Percentiles rank a stretch among this genome's conserved stretches.
phyloP scores from a whole-genome alignment of 1,284 basidiomycete species.

The Xanthoconium separans region DNA sequence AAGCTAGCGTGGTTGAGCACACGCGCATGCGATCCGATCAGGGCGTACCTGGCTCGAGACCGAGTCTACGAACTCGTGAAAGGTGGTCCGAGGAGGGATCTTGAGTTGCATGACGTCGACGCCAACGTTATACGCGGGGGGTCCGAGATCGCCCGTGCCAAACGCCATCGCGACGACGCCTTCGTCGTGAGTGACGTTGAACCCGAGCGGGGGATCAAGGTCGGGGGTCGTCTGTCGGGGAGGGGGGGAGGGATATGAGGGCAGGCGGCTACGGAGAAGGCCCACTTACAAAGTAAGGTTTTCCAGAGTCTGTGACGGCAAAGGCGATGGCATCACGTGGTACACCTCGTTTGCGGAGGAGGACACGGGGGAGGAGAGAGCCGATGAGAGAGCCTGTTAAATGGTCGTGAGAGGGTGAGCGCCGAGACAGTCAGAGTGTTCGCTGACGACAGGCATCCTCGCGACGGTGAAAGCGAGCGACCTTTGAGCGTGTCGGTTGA shows the following conservation, averaged over 20 bases:
- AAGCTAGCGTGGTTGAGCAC: conserved; percentile 42
- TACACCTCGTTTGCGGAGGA: conserved; percentile 58
- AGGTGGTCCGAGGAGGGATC: conserved; percentile 55
- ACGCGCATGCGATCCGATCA: background rate
- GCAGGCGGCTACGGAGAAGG: background rate
- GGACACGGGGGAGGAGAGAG: conserved; percentile 60
- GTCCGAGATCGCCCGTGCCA: conserved; percentile 49
- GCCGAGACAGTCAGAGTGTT: too few relatives aligned
- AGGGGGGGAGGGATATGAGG: conserved; percentile 1
- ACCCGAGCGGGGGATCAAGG: conserved; percentile 57
- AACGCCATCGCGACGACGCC: conserved; percentile 67
- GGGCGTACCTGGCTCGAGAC: conserved; percentile 63
- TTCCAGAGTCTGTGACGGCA: conserved; percentile 56
- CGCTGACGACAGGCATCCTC: conserved; percentile 67
- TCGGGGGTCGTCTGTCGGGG: conserved; percentile 49
- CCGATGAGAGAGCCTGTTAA: conserved; percentile 59
- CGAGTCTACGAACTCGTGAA: conserved; percentile 58
- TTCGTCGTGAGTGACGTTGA: conserved; percentile 80
- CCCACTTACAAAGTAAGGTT: conserved; percentile 66
- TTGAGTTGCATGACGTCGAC: conserved; percentile 77
- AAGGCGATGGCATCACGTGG: conserved; percentile 48
- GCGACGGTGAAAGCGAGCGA: conserved; percentile 64
- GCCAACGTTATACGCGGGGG: conserved; percentile 63
- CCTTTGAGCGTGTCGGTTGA: conserved; percentile 47
- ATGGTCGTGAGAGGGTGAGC: background rate